These are phyloP conservation scores for Agapanthus africanus DNA, from an alignment of 106 monocot species.

Conservation along the genomic window DNA sequence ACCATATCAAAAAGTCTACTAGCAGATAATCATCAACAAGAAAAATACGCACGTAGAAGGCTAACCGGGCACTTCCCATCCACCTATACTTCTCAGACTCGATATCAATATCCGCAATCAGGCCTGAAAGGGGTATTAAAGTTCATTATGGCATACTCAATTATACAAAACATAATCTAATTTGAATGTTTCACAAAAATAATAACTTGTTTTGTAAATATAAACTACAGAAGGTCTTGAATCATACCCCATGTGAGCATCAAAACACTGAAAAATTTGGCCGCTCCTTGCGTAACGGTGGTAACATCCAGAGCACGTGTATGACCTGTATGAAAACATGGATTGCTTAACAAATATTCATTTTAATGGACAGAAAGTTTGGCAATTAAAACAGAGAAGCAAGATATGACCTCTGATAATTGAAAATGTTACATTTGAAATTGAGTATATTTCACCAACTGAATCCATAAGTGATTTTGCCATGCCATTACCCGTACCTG, in stretches of 20 bases:
- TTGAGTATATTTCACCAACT: slow-evolving; percentile 46
- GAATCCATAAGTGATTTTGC: slow-evolving; percentile 65
- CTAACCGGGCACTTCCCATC: slow-evolving; percentile 80
- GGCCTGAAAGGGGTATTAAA: slow-evolving; percentile 33
- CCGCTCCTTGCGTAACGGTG: slow-evolving; percentile 64
- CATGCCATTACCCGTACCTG: slow-evolving; percentile 97
- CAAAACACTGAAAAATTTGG: slow-evolving; percentile 79
- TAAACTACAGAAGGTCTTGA: not conserved
- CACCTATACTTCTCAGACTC: slow-evolving; percentile 93
- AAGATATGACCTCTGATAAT: slow-evolving; percentile 63
- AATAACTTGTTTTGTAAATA: not conserved
- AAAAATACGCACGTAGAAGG: slow-evolving; percentile 55
- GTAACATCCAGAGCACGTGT: slow-evolving; percentile 71
- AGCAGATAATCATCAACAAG: not conserved
- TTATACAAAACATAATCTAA: not conserved
- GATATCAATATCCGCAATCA: slow-evolving; percentile 68
- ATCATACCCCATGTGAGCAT: slow-evolving; percentile 93
- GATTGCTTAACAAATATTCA: not conserved
- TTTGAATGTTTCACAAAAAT: not conserved
- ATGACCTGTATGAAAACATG: slow-evolving; percentile 38
- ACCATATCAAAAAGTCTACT: not conserved
- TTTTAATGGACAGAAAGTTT: not conserved
- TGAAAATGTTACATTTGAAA: slow-evolving; percentile 59
- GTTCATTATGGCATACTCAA: not conserved
- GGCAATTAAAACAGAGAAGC: not conserved